phyloP scores from a whole-genome alignment of 2,329 filamentous ascomycete genomes.

The Colletotrichum sp. region DNA sequence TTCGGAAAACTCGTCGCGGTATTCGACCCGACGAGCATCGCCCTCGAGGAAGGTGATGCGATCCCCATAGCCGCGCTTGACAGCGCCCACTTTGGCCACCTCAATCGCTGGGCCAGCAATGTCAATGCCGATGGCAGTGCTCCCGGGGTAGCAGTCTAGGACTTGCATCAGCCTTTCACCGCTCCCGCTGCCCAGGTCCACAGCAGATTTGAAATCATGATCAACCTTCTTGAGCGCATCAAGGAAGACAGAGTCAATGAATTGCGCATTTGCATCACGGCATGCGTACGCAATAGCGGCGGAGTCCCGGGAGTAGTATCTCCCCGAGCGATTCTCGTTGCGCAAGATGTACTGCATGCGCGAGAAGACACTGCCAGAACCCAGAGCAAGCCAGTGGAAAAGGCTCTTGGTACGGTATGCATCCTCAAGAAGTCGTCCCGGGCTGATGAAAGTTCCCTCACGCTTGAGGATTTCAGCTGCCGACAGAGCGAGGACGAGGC shows the following conservation, averaged over 20 bases:
- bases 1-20: slow-evolving; percentile 13
- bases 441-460: background rate
- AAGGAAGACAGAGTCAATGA: background rate
- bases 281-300: slow-evolving; percentile 20
- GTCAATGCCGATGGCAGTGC: slow-evolving; percentile 19
- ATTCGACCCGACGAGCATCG: slow-evolving; percentile 4
- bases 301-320: slow-evolving; percentile 11
- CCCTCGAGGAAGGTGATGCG: background rate
- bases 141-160: slow-evolving; percentile 3
- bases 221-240: background rate
- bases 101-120: slow-evolving; percentile 14
- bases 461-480: background rate
- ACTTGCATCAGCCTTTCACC: slow-evolving; percentile 21
- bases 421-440: background rate
- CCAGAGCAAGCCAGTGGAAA: background rate
- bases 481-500: background rate
- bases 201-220: slow-evolving; percentile 4
- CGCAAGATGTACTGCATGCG: background rate
- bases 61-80: background rate
- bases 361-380: background rate
- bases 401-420: background rate
- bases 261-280: background rate
- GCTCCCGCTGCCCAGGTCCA: slow-evolving; percentile 22
- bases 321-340: slow-evolving; percentile 15
- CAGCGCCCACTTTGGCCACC: background rate